Evolutionary conservation across 768 basidiomycete species (phyloP).

Genomic region (Phylloporus scabripes): DNA sequence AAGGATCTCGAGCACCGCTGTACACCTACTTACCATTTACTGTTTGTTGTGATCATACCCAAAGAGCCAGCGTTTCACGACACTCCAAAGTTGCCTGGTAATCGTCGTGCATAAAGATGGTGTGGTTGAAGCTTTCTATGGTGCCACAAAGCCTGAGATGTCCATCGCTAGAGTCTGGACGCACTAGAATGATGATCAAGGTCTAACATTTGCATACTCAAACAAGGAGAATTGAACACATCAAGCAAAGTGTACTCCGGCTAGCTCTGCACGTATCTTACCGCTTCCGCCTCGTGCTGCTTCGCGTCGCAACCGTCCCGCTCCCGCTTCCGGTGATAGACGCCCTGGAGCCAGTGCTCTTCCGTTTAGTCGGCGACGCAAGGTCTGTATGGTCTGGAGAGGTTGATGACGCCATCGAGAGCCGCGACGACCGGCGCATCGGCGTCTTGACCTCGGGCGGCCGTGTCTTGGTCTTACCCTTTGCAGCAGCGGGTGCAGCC

Average conservation of each 20-base stretch:
- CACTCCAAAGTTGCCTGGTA: too few relatives aligned
- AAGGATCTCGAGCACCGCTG: too few relatives aligned
- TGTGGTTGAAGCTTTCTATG: too few relatives aligned
- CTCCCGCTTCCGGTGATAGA: constrained; percentile 7
- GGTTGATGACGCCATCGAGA: constrained; percentile 31
- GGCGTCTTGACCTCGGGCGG: constrained; percentile 22
- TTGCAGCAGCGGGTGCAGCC: not conserved
- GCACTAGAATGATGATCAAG: not conserved
- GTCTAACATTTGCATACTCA: not conserved
- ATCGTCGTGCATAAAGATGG: too few relatives aligned
- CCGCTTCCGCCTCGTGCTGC: constrained; percentile 30
- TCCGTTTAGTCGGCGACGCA: constrained; percentile 25
- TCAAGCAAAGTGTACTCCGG: not conserved
- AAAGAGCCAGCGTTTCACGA: too few relatives aligned
- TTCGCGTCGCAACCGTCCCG: constrained; percentile 22
- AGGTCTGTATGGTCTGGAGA: constrained; percentile 29
- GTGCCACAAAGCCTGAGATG: too few relatives aligned
- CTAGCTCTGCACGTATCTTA: not conserved
- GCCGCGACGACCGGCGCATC: constrained; percentile 35
- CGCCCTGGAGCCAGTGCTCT: constrained; percentile 14
- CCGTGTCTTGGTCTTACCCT: constrained; percentile 16
- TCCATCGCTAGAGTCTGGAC: too few relatives aligned
- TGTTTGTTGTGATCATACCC: too few relatives aligned
- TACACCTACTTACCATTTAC: too few relatives aligned
- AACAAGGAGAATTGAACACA: not conserved